Evolutionary conservation across 805 yeast species (phyloP).

Genomic region (Ogataea nonfermentans): DNA sequence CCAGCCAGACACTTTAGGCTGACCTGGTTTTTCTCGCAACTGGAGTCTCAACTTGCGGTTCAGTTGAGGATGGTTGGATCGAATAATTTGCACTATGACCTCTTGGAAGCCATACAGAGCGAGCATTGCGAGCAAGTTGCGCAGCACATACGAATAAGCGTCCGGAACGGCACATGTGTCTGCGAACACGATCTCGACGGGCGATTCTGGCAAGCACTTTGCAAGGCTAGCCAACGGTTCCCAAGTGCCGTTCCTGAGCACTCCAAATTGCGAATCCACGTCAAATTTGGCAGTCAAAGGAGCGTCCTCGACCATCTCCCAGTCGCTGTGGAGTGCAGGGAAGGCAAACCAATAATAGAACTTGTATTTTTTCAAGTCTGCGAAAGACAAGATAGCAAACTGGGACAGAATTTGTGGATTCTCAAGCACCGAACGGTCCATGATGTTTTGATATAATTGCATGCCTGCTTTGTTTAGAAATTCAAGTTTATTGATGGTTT

Average conservation of each 20-base stretch:
- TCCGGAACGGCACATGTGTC: slow-evolving; percentile 26
- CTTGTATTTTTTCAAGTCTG: slow-evolving; percentile 85
- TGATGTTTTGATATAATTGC: slow-evolving; percentile 27
- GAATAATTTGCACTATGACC: slow-evolving; percentile 40
- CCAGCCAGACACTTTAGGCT: slow-evolving; percentile 76
- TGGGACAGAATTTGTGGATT: slow-evolving; percentile 41
- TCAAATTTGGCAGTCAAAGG: slow-evolving; percentile 8
- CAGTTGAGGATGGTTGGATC: slow-evolving; percentile 30
- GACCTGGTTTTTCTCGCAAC: slow-evolving; percentile 11
- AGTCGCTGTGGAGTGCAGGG: slow-evolving; percentile 59
- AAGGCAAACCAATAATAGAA: slow-evolving; percentile 89
- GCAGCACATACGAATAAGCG: slow-evolving; percentile 23
- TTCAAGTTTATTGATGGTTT: slow-evolving; percentile 57
- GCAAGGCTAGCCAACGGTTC: slow-evolving; percentile 11
- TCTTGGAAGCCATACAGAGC: slow-evolving; percentile 33
- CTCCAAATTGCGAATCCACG: slow-evolving; percentile 16
- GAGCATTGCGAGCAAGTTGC: slow-evolving; percentile 30
- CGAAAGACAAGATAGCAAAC: slow-evolving; percentile 63
- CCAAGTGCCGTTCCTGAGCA: slow-evolving; percentile 10
- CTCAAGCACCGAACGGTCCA: slow-evolving; percentile 33
- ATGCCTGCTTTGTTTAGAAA: slow-evolving; percentile 45
- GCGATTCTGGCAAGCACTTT: slow-evolving; percentile 5
- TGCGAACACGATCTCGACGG: slow-evolving; percentile 17
- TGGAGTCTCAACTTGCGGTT: slow-evolving; percentile 32
- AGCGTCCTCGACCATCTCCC: slow-evolving; percentile 34